phyloP scores from a whole-genome alignment of 306 rosid genomes.

The Pyrus pyrifolia region DNA sequence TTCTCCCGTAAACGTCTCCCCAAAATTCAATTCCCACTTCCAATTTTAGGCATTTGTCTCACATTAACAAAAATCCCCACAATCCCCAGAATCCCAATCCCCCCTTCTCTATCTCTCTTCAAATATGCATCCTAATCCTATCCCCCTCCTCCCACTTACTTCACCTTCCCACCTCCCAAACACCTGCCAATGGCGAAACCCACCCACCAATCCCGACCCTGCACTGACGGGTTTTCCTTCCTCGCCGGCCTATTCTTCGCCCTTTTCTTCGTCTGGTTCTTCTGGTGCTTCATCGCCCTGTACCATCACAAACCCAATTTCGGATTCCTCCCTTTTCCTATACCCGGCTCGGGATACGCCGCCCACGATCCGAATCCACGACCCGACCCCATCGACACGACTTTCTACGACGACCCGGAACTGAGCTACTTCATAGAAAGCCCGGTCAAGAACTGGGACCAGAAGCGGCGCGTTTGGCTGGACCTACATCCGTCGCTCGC shows the following conservation, averaged over 20 bases:
- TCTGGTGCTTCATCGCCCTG: background rate
- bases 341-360: background rate
- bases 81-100: background rate
- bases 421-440: constrained; percentile 29
- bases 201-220: background rate
- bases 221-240: constrained; percentile 5
- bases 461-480: constrained; percentile 36
- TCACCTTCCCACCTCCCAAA: background rate
- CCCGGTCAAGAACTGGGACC: constrained; percentile 37
- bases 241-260: background rate
- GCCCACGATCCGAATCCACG: background rate
- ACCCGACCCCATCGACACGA: constrained; percentile 1
- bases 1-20: background rate
- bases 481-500: constrained; percentile 15
- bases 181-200: constrained; percentile 19
- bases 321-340: background rate
- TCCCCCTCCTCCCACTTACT: background rate
- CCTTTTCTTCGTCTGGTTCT: background rate
- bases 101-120: background rate
- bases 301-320: background rate
- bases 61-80: background rate
- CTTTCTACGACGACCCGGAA: constrained; percentile 40
- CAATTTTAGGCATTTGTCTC: background rate
- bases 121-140: background rate
- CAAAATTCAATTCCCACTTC: background rate